Base-by-base conservation (phyloP, 139 green algal species). In the Zygnema circumcarinatum region DNA sequence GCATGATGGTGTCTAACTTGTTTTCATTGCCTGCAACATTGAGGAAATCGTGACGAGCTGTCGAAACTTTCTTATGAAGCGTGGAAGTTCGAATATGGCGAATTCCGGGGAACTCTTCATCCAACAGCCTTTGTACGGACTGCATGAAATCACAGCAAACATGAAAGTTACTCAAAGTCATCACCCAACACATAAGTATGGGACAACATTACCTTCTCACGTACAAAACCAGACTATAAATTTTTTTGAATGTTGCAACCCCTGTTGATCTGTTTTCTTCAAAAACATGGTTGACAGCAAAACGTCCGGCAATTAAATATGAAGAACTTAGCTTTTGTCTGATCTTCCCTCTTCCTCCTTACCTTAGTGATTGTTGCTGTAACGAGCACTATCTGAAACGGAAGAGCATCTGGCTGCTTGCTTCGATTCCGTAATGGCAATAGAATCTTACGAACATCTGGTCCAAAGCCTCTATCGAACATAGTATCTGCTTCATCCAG, bases 401-500 rank as follows among this genome's bases (percentile, higher is more conserved):
- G 92, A 31, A 41, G n/a, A 67, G 2, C 62, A 20, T 21, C 42
- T 16, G n/a, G 54, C 2, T 39, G 21, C 3, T 84, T 72, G 40
- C 16, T 53, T 35, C 94, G 95, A 7, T 47, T 89, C 16, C 90
- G 81, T 20, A 98, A 86, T 0, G 95, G 92, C 38, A 38, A 67
- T 69, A 98, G 82, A 42, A 98, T 85, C 16, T 91, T 39, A 22
- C 87, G 81, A 33, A 99, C 91, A 76, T 98, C 95, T 7, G 87
- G 38, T 1, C 93, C 94, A 92, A 97, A 98, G 33, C 93, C 94
- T 74, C 90, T 41, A 84, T 97, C 96, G 81, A 99, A 96, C 92
- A 99, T 96, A 40, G 97, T 99, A 94, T 99, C 97, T 0, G 97
- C 97, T 90, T 99, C 97, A 89, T 99, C 97, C 33, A 99, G 87